Percentiles rank a stretch among this genome's conserved stretches.
Conservation (phyloP, 306 rosid species). For the Geum urbanum region DNA sequence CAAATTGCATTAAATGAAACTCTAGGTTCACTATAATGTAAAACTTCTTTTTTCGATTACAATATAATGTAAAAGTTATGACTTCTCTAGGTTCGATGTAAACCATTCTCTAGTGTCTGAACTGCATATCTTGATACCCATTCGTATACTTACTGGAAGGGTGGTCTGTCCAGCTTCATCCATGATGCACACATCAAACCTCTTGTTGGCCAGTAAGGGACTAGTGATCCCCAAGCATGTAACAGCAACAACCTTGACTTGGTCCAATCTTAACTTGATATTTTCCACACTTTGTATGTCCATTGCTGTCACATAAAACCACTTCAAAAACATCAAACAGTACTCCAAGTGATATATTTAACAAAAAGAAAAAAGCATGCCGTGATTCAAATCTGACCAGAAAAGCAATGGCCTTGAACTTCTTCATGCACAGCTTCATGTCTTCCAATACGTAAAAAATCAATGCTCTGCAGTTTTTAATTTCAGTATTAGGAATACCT, state of each 20-base stretch:
- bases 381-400: conserved; percentile 52
- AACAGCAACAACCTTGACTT: conserved; percentile 90
- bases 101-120: conserved; percentile 10
- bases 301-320: conserved; percentile 40
- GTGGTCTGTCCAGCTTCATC: conserved; percentile 99
- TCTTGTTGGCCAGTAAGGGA: conserved; percentile 72
- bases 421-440: conserved; percentile 73
- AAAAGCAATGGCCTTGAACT: conserved; percentile 67
- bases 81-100: background rate
- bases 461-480: conserved; percentile 55
- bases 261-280: conserved; percentile 59
- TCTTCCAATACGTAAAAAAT: conserved; percentile 89
- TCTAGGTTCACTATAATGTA: background rate
- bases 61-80: no score
- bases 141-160: conserved; percentile 63
- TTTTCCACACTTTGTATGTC: conserved; percentile 56
- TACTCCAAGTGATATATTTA: conserved; percentile 18
- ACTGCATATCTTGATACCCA: conserved; percentile 13
- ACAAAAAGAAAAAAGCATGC: background rate
- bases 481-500: conserved; percentile 22
- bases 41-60: no score
- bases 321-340: conserved; percentile 24
- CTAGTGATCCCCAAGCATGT: conserved; percentile 82
- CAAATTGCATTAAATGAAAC: background rate
- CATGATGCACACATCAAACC: conserved; percentile 94